Percentiles rank a stretch among this genome's conserved stretches.
Evolutionary conservation across 2,329 filamentous ascomycete species (phyloP).

Genomic region (Colletotrichum higginsianum): DNA sequence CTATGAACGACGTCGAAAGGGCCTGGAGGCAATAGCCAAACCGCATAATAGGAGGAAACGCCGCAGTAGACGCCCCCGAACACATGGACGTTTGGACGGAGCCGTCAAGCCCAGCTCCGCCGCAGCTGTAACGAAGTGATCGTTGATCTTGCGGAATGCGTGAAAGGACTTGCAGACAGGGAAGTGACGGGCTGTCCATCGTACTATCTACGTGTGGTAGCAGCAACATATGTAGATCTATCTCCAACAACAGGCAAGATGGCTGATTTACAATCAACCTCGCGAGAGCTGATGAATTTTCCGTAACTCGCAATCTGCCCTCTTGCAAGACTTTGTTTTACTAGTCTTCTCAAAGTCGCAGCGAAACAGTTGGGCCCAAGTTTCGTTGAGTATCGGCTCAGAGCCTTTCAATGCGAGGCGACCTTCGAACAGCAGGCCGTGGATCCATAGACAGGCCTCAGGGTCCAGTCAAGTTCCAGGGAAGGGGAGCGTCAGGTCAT

Average conservation of each 20-base stretch:
- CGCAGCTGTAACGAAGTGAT: no score
- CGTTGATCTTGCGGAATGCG: no score
- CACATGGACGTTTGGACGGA: no score
- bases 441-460: not conserved
- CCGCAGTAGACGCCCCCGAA: no score
- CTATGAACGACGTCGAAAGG: no score
- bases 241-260: not conserved
- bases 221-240: no score
- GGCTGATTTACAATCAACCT: conserved; percentile 3
- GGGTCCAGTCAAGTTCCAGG: not conserved
- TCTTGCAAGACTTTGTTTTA: not conserved
- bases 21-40: no score
- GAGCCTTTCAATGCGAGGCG: not conserved
- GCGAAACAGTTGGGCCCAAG: not conserved
- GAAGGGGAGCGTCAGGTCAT: not conserved
- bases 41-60: no score
- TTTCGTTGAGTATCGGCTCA: not conserved
- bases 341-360: not conserved
- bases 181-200: no score
- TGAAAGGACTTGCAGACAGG: no score
- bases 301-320: not conserved
- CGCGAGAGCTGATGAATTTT: not conserved
- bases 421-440: not conserved
- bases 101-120: no score
- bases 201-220: no score